phyloP scores from a whole-genome alignment of 2,329 filamentous ascomycete genomes.

The Sclerotinia trifoliorum region DNA sequence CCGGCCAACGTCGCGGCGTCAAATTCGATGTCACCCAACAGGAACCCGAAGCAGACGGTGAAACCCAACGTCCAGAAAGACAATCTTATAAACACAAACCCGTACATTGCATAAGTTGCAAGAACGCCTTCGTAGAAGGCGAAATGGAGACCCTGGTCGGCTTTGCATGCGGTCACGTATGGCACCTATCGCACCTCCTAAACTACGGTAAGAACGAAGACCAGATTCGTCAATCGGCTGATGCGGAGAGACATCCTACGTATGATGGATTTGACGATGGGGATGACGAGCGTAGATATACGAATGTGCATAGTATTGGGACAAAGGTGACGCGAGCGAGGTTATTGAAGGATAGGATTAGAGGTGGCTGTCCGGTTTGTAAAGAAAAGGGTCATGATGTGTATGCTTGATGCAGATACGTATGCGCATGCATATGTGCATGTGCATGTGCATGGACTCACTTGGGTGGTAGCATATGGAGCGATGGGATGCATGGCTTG shows the following conservation, averaged over 20 bases:
- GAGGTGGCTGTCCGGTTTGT: conserved; percentile 64
- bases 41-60: conserved; percentile 29
- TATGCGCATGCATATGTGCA: too few species aligned
- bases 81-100: conserved; percentile 40
- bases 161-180: conserved; percentile 80
- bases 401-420: conserved; percentile 2
- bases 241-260: conserved; percentile 42
- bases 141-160: conserved; percentile 73
- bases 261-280: conserved; percentile 41
- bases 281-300: conserved; percentile 46
- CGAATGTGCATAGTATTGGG: conserved; percentile 65
- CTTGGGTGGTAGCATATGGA: neutral
- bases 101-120: conserved; percentile 60
- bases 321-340: conserved; percentile 86
- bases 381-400: conserved; percentile 14
- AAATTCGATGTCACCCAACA: conserved; percentile 74
- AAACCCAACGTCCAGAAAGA: conserved; percentile 24
- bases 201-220: conserved; percentile 41
- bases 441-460: neutral
- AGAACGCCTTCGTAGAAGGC: conserved; percentile 55
- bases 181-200: conserved; percentile 72
- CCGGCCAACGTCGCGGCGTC: conserved; percentile 78
- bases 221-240: conserved; percentile 43
- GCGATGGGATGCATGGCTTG: neutral
- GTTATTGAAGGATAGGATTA: conserved; percentile 68